These are phyloP conservation scores for Backusella liffmaniae DNA, from an alignment of 192 early-diverging fungal genomes.

Conservation along the genomic window DNA sequence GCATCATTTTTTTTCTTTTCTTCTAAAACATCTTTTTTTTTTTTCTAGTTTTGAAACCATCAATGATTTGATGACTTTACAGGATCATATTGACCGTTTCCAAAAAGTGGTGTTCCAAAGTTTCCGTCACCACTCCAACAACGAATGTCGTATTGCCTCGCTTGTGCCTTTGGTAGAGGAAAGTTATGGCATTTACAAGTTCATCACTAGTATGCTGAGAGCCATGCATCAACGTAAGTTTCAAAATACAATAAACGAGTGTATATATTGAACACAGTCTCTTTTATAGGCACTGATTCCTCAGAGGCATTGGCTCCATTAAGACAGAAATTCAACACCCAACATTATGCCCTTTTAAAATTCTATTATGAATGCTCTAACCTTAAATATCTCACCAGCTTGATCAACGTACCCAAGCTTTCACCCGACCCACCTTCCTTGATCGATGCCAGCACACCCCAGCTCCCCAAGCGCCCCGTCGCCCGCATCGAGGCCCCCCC, in stretches of 20 bases:
- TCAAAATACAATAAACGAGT: background rate
- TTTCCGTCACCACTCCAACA: slow-evolving; percentile 80
- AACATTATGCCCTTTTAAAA: slow-evolving; percentile 82
- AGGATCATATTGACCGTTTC: slow-evolving; percentile 90
- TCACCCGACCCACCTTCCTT: slow-evolving; percentile 82
- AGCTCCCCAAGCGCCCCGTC: slow-evolving; percentile 50
- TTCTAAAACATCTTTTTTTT: background rate
- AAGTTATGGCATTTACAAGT: slow-evolving; percentile 93
- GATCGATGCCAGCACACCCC: slow-evolving; percentile 68
- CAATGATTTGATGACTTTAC: slow-evolving; percentile 86
- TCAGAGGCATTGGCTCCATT: slow-evolving; percentile 87
- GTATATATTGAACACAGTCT: no score
- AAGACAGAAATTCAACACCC: slow-evolving; percentile 80
- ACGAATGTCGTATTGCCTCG: slow-evolving; percentile 93
- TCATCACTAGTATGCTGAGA: slow-evolving; percentile 91
- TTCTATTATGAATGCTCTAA: slow-evolving; percentile 93
- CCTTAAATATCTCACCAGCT: slow-evolving; percentile 87
- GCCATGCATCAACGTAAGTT: slow-evolving; percentile 88
- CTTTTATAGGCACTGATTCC: slow-evolving; percentile 55
- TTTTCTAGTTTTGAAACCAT: slow-evolving; percentile 95
- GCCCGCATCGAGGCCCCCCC: slow-evolving; percentile 42
- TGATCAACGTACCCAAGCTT: slow-evolving; percentile 87
- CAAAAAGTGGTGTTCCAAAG: slow-evolving; percentile 86
- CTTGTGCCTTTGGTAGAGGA: slow-evolving; percentile 98
- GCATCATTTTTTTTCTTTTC: background rate